Evolutionary conservation across 306 rosid species (phyloP).

Genomic region (Fragaria ananassa): DNA sequence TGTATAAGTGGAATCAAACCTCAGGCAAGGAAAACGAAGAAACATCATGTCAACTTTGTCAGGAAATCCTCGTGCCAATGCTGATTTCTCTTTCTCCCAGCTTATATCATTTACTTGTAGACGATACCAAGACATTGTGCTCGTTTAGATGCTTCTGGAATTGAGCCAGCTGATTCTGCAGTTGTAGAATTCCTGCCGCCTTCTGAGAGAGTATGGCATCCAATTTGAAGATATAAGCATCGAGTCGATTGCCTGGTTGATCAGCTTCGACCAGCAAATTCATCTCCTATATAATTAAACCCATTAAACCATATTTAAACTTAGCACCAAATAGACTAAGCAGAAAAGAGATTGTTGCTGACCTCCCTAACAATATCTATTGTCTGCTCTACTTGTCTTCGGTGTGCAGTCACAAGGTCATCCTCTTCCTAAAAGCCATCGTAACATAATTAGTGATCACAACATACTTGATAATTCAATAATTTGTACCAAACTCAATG

Average conservation of each 20-base stretch:
- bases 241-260: conserved; percentile 81
- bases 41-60: neutral
- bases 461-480: conserved; percentile 19
- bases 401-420: conserved; percentile 76
- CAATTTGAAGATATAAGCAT: conserved; percentile 63
- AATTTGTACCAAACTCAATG: neutral
- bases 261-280: conserved; percentile 76
- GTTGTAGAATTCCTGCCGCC: conserved; percentile 67
- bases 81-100: conserved; percentile 25
- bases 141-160: conserved; percentile 78
- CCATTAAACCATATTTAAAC: conserved; percentile 12
- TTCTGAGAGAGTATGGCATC: conserved; percentile 77
- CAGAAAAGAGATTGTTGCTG: conserved; percentile 14
- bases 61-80: conserved; percentile 3
- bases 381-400: conserved; percentile 87
- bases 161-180: conserved; percentile 76
- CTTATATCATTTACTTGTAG: conserved; percentile 45
- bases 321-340: conserved; percentile 1
- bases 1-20: neutral
- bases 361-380: conserved; percentile 85
- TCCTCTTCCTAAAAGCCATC: conserved; percentile 71
- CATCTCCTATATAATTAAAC: conserved; percentile 68
- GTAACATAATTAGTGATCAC: conserved; percentile 22
- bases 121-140: conserved; percentile 53
- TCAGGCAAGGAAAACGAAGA: neutral